Evolutionary conservation across 208 protist species (phyloP).

Genomic region (Trypanosoma avium): DNA sequence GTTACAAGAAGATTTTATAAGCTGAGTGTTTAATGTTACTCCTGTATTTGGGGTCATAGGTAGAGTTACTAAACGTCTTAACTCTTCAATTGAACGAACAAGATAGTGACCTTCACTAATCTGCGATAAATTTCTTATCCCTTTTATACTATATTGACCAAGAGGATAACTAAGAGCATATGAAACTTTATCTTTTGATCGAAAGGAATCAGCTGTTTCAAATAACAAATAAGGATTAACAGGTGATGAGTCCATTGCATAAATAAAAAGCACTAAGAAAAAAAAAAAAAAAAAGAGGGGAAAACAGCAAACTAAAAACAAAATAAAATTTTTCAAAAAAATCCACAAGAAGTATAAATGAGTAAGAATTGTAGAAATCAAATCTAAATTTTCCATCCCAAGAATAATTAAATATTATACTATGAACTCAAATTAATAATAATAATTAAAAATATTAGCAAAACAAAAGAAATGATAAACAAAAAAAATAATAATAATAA

Average conservation of each 20-base stretch:
- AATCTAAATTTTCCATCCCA: too few species aligned
- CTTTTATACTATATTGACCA: neutral
- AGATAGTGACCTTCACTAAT: slow-evolving; percentile 6
- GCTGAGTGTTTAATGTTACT: slow-evolving; percentile 26
- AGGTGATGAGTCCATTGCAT: slow-evolving; percentile 76
- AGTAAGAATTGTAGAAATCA: too few species aligned
- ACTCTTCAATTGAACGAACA: slow-evolving; percentile 26
- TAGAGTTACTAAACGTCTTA: slow-evolving; percentile 14
- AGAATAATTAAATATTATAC: too few species aligned
- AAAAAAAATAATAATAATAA: too few species aligned
- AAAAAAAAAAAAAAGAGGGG: neutral
- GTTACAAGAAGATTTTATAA: slow-evolving; percentile 1
- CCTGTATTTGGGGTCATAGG: slow-evolving; percentile 41
- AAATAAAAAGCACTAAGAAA: neutral
- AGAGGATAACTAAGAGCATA: slow-evolving; percentile 56
- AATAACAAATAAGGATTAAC: slow-evolving; percentile 82
- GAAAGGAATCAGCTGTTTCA: slow-evolving; percentile 54
- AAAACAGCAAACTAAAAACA: neutral
- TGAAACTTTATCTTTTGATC: slow-evolving; percentile 59
- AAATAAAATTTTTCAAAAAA: neutral
- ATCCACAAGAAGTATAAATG: too few species aligned
- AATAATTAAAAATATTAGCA: too few species aligned
- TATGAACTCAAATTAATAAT: too few species aligned
- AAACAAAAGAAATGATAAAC: too few species aligned
- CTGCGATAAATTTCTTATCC: slow-evolving; percentile 1